These are phyloP conservation scores for Boletus sp. DNA, from an alignment of 768 basidiomycete genomes.

Conservation along the genomic window DNA sequence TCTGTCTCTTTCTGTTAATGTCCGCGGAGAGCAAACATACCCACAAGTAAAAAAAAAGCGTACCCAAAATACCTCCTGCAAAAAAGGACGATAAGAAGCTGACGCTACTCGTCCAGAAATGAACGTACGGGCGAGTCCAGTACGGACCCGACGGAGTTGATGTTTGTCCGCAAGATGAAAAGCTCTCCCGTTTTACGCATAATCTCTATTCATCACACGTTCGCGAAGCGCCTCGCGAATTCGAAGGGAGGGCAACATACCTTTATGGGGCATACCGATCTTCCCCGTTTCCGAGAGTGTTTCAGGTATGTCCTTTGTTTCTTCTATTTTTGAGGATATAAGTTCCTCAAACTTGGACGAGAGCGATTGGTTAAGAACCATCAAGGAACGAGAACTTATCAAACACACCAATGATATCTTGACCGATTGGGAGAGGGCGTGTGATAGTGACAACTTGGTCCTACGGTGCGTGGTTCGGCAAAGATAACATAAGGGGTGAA, in stretches of 20 bases:
- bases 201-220: conserved; percentile 57
- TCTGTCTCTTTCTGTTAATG: conserved; percentile 45
- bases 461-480: conserved; percentile 39
- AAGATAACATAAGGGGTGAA: conserved; percentile 9
- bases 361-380: background rate
- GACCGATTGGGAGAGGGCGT: conserved; percentile 93
- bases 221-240: conserved; percentile 9
- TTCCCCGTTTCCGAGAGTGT: conserved; percentile 92
- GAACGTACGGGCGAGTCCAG: conserved; percentile 84
- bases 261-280: conserved; percentile 86
- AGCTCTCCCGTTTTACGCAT: conserved; percentile 97
- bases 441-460: conserved; percentile 94
- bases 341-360: conserved; percentile 82
- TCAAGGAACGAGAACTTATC: conserved; percentile 5
- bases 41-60: conserved; percentile 22
- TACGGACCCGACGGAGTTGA: conserved; percentile 95
- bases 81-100: background rate
- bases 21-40: conserved; percentile 13
- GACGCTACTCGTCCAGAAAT: background rate
- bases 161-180: conserved; percentile 90
- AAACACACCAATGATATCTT: conserved; percentile 83
- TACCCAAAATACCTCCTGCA: conserved; percentile 93
- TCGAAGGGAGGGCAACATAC: conserved; percentile 33
- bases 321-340: conserved; percentile 90
- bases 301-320: conserved; percentile 95